Evolutionary conservation across 2,329 filamentous ascomycete species (phyloP), one percentile per base, ranked within the genome.

Genomic region (Aspergillus fijiensis): DNA sequence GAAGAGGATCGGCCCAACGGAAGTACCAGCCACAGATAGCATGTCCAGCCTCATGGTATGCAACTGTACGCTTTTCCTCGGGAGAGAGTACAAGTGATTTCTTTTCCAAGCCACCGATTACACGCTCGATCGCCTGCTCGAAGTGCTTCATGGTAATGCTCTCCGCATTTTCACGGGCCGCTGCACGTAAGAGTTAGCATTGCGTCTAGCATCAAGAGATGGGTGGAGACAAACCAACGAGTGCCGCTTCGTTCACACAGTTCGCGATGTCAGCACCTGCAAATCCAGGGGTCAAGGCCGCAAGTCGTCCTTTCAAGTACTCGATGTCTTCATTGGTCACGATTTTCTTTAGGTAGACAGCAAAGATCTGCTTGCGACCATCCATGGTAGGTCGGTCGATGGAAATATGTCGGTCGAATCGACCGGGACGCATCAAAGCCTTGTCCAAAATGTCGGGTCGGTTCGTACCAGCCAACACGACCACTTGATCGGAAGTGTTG

Each of bases 11-110:
- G n/a, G 95, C 95, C 75, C 90, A 92, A 77, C 91, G 87, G 80
- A 99, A 91, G 82, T 89, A 99, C 95, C 95, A 99, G 60, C 95
- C 95, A 76, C 95, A 99, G 75, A 99, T 96, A 65, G 95, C 95
- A 77, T 99, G 95, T 60, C 95, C 95, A 35, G 95, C 95, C 81
- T 99, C 95, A 79, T 99, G 95, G 77, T 99, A 99, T 5, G 95
- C 95, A 49, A 98, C 95, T 14, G 92, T 96, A 74, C 86, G 90
- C 85, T 98, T 98, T 82, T 99, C 95, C 69, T 92, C 87, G 1
- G 95, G 94, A 67, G 89, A 91, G 57, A 99, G 87, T 39, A 99
- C 94, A 48, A 98, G 82, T 0, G 93, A 97, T 79, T 96, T 98
- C 85, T 96, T 96, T 82, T 99, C 95, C 7, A 99, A 84, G 70